Base-by-base conservation (phyloP, 108 stramenopile genomes). In the Nitzschia putrida region DNA sequence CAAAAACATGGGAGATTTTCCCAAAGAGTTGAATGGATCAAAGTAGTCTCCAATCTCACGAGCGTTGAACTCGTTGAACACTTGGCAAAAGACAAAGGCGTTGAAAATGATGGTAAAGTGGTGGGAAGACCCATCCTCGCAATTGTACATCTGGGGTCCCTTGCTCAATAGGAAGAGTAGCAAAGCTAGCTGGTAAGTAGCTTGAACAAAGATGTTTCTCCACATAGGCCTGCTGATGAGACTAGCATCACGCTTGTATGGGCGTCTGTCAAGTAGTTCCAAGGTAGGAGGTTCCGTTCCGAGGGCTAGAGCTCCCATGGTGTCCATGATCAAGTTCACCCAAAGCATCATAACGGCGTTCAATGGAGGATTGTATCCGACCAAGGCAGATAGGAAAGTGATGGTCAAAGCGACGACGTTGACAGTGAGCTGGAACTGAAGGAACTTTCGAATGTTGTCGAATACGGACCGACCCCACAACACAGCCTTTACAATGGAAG, bases 281-380 rank as follows among this genome's bases (percentile, higher is more conserved):
- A 82, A 41, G 42, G 71, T 76, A 0, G 92, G 88, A 12, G 96
- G 95, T 71, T 99, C 97, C 66, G 97, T 98, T 22, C 97, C 98
- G 37, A 99, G 94, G 22, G 98, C 98, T 44, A 97, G 94, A 25
- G 99, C 99, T 8, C 97, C 96, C 61, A 97, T 97, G 1, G 96
- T 97, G 64, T 99, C 98, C 64, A 97, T 99, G 65, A 99, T 97
- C 12, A 99, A 91, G 80, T 99, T 98, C 8, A 98, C 97, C 98
- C 98, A 99, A n/a, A 99, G 80, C 91, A 99, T 87, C 86, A 98
- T 97, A 16, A 98, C 92, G 16, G 99, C 95, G 61, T 95, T 99
- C 53, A 99, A 84, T 12, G 97, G 95, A 49, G 97, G 96, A 24
- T 95, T 93, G 53, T 97, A 81, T 34, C 98, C 99, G 34, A 95